Conservation (phyloP, 2,329 filamentous ascomycete species). For the Fusarium keratoplasticum region DNA sequence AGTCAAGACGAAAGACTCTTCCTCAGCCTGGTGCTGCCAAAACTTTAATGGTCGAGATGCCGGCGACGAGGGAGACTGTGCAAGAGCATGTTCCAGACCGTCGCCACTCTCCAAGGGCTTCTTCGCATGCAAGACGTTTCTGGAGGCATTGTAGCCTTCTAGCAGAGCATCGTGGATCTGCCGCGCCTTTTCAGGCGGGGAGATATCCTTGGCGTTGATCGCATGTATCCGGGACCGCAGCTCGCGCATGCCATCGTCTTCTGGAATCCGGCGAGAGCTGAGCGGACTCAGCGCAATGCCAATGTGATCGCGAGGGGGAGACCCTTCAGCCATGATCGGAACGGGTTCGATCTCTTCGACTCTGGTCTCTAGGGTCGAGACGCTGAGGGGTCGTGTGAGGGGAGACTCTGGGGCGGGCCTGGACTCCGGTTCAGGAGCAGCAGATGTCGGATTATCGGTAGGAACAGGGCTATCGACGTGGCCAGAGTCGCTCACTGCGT, state of each 20-base stretch:
- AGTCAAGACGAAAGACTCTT: slow-evolving; percentile 62
- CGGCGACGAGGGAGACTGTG: slow-evolving; percentile 55
- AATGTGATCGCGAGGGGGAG: slow-evolving; percentile 48
- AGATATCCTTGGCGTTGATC: slow-evolving; percentile 72
- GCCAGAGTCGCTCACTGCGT: slow-evolving; percentile 37
- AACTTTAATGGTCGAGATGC: slow-evolving; percentile 65
- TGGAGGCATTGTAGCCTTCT: slow-evolving; percentile 70
- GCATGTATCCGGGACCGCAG: slow-evolving; percentile 75
- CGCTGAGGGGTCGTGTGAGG: slow-evolving; percentile 47
- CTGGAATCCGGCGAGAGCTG: slow-evolving; percentile 64
- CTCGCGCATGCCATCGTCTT: slow-evolving; percentile 81
- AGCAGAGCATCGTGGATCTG: slow-evolving; percentile 78
- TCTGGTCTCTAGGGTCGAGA: slow-evolving; percentile 50
- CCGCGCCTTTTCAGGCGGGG: slow-evolving; percentile 74
- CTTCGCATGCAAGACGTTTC: slow-evolving; percentile 28
- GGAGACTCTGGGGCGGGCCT: slow-evolving; percentile 41
- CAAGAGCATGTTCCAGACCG: slow-evolving; percentile 46
- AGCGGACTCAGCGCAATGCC: slow-evolving; percentile 47
- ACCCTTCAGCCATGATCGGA: slow-evolving; percentile 35
- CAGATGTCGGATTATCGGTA: slow-evolving; percentile 11
- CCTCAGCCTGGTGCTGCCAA: slow-evolving; percentile 65
- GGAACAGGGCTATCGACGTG: slow-evolving; percentile 34
- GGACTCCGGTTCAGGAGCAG: slow-evolving; percentile 6
- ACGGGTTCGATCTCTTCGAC: slow-evolving; percentile 44
- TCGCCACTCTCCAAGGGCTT: slow-evolving; percentile 28